A percentile compares a stretch with the other conserved stretches of the same genome.
Evolutionary conservation across 75 land plant genomes (phyloP).

Genomic region (Pinus tabuliformis): DNA sequence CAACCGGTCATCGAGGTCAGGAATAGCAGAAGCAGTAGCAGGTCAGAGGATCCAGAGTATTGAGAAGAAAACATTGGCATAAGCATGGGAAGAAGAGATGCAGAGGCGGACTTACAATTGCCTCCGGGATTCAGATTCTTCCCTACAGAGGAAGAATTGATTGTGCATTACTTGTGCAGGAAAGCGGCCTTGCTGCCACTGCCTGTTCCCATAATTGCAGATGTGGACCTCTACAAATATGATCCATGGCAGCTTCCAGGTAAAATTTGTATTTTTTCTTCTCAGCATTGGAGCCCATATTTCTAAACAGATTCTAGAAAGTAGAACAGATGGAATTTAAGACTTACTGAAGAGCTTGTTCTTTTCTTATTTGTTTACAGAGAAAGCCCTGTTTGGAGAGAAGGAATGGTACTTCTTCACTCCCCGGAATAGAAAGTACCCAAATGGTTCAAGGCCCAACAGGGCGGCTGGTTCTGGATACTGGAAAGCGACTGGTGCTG

Average conservation of each 20-base stretch:
- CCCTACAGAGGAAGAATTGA: constrained; percentile 33
- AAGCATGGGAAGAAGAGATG: constrained; percentile 13
- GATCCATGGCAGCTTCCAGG: constrained; percentile 33
- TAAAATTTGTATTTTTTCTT: not conserved
- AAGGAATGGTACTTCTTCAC: constrained; percentile 19
- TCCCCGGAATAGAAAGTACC: constrained; percentile 15
- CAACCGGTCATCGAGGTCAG: too few species aligned
- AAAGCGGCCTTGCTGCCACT: constrained; percentile 14
- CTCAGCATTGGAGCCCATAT: not conserved
- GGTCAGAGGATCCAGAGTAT: too few species aligned
- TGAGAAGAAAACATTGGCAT: not conserved
- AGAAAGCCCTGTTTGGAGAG: constrained; percentile 8
- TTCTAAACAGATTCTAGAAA: not conserved
- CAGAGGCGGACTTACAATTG: constrained; percentile 24
- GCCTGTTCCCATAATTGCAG: constrained; percentile 35
- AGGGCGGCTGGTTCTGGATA: constrained; percentile 16
- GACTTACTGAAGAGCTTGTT: not conserved
- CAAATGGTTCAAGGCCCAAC: constrained; percentile 18
- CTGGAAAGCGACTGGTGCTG: constrained; percentile 21
- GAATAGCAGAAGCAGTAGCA: too few species aligned
- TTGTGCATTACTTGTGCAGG: constrained; percentile 27
- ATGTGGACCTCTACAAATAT: constrained; percentile 33
- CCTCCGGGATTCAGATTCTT: constrained; percentile 34
- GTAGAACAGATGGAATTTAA: not conserved
- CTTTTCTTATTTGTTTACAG: not conserved